Evolutionary conservation across 495 filamentous ascomycete genomes (phyloP), one percentile per base, ranked within the genome.

Genomic region (Penicillium riverlandense): DNA sequence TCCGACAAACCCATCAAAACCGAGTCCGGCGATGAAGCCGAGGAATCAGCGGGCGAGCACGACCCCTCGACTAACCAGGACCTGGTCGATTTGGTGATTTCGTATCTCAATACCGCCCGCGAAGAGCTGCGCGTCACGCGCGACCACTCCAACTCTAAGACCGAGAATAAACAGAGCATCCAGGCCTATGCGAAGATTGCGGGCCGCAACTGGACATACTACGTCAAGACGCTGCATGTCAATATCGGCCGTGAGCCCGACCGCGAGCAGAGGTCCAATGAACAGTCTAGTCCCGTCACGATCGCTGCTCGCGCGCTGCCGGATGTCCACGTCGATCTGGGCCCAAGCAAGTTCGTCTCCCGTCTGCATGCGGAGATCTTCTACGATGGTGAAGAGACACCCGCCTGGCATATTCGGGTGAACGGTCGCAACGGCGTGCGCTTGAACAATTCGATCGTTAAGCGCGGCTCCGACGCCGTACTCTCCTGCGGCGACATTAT

Each of bases 151-250:
- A 95, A 87, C 44, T 79, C 84, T 49, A 83, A 84, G 59, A 72
- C 75, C 40, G 80, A 86, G 48, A 82, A 83, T 42, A 73, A 71
- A 33, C 76, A 84, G 43, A 84, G 82, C 27, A 83, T 90, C 52
- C 80, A 84, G 54, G 92, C 94, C 13, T 98, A 90, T 62, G 92
- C 92, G 11, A 96, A 95, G 66, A 85, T 98, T 48, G 82, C 88
- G 32, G 92, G 90, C 30, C 77, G 80, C 43, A 84, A 88, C 55
- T 98, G 92, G 92, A 96, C 91, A 8, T 98, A 88, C 65, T 96
- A 90, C 61, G 82, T 97, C 49, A 86, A 84, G 49, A 80, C 79
- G 27, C 75, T 90, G 37, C 74, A 77, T 42, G 78, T 95, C 57
- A 84, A 85, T 45, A 95, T 98, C 52, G 92, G 92, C 10, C 81